Evolutionary conservation across 1,284 basidiomycete genomes (phyloP), one percentile per base, ranked within the genome.

Genomic region (Moesziomyces sp.): DNA sequence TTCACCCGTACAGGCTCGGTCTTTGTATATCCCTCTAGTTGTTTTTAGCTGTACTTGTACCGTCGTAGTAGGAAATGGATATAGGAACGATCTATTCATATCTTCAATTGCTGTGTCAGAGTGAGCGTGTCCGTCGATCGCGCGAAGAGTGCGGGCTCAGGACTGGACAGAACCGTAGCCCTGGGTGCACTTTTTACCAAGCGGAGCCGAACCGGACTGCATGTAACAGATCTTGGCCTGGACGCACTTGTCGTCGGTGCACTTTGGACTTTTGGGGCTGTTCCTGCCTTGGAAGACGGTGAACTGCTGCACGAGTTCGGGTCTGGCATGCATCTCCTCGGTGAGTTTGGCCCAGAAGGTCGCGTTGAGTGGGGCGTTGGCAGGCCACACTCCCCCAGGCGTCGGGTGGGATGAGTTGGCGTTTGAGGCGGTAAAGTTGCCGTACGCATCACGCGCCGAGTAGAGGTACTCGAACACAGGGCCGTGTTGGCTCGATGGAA

Each of bases 301-400:
- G 86, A 92, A 93, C 23, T 85, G 86, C 88, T 91, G 71, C 4
- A 92, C 87, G 6, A 93, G 85, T 24, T 87, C 86, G 2, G 87
- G 80, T 68, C 92, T 86, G 5, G 83, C 80, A 71, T 88, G 86
- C 91, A 93, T 92, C 52, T 84, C 85, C 86, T 93, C 91, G 3
- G 92, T 93, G 44, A 93, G 89, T 26, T 85, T 87, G 76, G 92
- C 91, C 91, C 91, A 93, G 89, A 91, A 93, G 6, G 92, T 92
- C 18, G 90, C 91, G 75, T 93, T 93, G 59, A 93, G 84, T 0
- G 92, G 91, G 66, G 91, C 91, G 50, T 87, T 86, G 5, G 84
- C 78, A 7, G 88, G 87, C 92, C 92, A 93, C 4, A 56, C 33
- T 13, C 59, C 72, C 3, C 42, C 47, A 0, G 35, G 51, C 7